These are phyloP conservation scores for Pistacia integerrima DNA, from an alignment of 345 rosid genomes.

Conservation along the genomic window DNA sequence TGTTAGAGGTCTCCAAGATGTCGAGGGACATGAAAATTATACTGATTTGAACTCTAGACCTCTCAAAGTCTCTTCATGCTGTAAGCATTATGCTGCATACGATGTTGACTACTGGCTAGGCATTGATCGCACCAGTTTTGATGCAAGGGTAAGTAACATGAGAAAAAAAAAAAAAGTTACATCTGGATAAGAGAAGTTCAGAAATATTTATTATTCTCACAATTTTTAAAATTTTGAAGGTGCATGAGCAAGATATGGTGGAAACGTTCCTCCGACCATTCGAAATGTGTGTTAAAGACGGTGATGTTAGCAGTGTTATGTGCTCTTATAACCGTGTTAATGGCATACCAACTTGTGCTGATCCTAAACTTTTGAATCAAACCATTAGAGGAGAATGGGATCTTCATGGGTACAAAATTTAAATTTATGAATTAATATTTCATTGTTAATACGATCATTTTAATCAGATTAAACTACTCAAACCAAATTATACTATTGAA, in stretches of 20 bases:
- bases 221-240: conserved; percentile 19
- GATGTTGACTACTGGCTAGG: conserved; percentile 48
- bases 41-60: conserved; percentile 35
- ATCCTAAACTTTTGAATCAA: conserved; percentile 37
- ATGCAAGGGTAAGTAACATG: conserved; percentile 28
- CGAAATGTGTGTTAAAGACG: conserved; percentile 49
- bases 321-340: conserved; percentile 52
- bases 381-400: conserved; percentile 51
- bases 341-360: conserved; percentile 52
- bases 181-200: background rate
- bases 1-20: conserved; percentile 53
- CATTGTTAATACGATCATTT: background rate
- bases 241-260: conserved; percentile 38
- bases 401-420: conserved; percentile 44
- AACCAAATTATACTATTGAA: background rate
- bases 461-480: background rate
- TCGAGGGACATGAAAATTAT: conserved; percentile 23
- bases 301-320: conserved; percentile 53
- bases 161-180: background rate
- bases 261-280: conserved; percentile 39
- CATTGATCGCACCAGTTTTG: conserved; percentile 28
- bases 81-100: conserved; percentile 50
- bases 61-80: conserved; percentile 47
- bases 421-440: background rate
- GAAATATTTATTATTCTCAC: background rate